Percentiles rank a stretch among this genome's conserved stretches.
phyloP scores from a whole-genome alignment of 345 rosid species.

The Eucalyptus microcorys region DNA sequence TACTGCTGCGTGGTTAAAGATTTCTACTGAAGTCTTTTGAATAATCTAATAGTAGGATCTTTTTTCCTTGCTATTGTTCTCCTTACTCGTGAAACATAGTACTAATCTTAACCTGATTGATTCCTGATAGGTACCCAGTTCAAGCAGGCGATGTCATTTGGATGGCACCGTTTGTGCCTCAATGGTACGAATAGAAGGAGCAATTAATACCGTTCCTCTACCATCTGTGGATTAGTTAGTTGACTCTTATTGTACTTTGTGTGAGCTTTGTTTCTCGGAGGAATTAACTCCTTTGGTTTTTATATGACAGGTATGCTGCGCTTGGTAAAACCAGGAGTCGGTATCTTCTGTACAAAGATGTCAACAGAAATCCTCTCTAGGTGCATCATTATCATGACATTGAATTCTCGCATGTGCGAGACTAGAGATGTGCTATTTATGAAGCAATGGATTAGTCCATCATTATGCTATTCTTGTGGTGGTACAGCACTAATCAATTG shows the following conservation, averaged over 20 bases:
- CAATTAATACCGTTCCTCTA: not conserved
- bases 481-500: not conserved
- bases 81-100: not conserved
- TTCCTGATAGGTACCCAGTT: slow-evolving; percentile 63
- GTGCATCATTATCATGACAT: not conserved
- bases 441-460: not conserved
- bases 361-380: slow-evolving; percentile 53
- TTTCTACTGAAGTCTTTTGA: not conserved
- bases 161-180: slow-evolving; percentile 99
- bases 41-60: not conserved
- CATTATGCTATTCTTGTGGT: not conserved
- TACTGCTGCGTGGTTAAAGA: not conserved
- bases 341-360: slow-evolving; percentile 80
- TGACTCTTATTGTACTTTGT: not conserved
- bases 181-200: slow-evolving; percentile 44
- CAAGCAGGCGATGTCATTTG: slow-evolving; percentile 93
- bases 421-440: not conserved
- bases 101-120: not conserved
- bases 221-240: not conserved
- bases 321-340: slow-evolving; percentile 59
- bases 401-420: not conserved
- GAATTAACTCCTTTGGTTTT: not conserved
- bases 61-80: not conserved
- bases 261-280: not conserved
- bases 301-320: slow-evolving; percentile 65